A percentile compares a stretch with the other conserved stretches of the same genome.
phyloP scores from a whole-genome alignment of 352 stramenopile species.

The Globisporangium okanoganense region DNA sequence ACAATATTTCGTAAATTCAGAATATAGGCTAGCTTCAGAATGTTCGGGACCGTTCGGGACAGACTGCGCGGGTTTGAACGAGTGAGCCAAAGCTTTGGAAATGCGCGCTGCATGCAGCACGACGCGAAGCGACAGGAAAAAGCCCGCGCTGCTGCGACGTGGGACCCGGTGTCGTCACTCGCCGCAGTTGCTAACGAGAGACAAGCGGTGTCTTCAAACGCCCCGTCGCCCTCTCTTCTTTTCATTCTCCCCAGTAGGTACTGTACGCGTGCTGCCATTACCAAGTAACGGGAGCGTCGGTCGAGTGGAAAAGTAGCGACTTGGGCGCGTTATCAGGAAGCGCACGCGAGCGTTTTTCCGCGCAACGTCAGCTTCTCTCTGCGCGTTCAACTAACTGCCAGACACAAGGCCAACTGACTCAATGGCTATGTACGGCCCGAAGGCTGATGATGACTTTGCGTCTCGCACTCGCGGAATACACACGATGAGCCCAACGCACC shows the following conservation, averaged over 20 bases:
- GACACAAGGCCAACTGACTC: not conserved
- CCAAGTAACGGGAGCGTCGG: not conserved
- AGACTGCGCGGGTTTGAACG: not conserved
- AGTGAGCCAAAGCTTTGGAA: not conserved
- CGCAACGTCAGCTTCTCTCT: not conserved
- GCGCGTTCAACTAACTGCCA: conserved; percentile 1
- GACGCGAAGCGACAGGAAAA: conserved; percentile 5
- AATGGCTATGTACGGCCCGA: not conserved
- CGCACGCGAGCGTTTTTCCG: conserved; percentile 5
- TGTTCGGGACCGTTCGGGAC: not conserved
- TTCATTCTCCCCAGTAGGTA: not conserved
- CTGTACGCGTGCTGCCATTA: too few species aligned
- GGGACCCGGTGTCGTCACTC: not conserved
- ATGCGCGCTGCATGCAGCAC: not conserved
- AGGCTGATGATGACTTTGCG: not conserved
- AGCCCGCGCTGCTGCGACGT: not conserved
- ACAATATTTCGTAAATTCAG: not conserved
- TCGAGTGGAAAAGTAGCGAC: not conserved
- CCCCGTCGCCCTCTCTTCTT: not conserved
- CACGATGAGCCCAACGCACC: conserved; percentile 10
- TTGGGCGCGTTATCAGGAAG: not conserved
- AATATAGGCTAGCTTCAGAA: not conserved
- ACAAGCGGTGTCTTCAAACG: not conserved
- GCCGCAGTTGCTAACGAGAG: not conserved
- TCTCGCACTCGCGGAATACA: conserved; percentile 1